A percentile compares a stretch with the other conserved stretches of the same genome.
phyloP scores from a whole-genome alignment of 495 filamentous ascomycete genomes.

The Xylaria longipes region DNA sequence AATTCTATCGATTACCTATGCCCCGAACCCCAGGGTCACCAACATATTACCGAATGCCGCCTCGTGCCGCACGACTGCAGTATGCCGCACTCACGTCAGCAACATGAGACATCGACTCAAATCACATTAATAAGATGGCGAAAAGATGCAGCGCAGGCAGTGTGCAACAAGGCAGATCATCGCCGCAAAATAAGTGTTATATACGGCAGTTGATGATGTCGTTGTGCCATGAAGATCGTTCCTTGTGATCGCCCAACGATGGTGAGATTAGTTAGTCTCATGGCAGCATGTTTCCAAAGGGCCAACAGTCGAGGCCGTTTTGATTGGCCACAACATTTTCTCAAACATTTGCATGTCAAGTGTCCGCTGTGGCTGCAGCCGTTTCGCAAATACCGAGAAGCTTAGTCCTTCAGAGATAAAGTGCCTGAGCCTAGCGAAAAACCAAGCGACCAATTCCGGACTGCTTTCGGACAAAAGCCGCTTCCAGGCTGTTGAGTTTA shows the following conservation, averaged over 20 bases:
- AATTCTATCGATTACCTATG: background rate
- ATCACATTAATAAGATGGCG: background rate
- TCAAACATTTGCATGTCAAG: slow-evolving; percentile 16
- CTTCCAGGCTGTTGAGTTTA: background rate
- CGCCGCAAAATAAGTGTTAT: background rate
- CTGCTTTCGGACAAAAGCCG: background rate
- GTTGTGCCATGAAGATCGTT: slow-evolving; percentile 8
- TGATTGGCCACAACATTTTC: slow-evolving; percentile 6
- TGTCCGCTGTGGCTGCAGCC: slow-evolving; percentile 18
- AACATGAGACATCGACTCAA: slow-evolving; percentile 26
- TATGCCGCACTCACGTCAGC: slow-evolving; percentile 28
- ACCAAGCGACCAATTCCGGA: background rate
- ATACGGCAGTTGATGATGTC: slow-evolving; percentile 10
- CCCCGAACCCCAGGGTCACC: background rate
- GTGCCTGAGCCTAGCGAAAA: slow-evolving; percentile 5
- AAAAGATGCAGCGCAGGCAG: background rate
- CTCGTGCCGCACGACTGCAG: slow-evolving; percentile 15
- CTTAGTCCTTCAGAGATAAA: slow-evolving; percentile 3
- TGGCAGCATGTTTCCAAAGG: slow-evolving; percentile 20
- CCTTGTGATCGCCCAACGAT: slow-evolving; percentile 10
- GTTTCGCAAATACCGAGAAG: slow-evolving; percentile 19
- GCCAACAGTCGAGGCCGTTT: background rate
- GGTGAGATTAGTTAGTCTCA: background rate
- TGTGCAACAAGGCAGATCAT: background rate
- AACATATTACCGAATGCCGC: slow-evolving; percentile 15